Evolutionary conservation across 352 stramenopile species (phyloP), one percentile per base, ranked within the genome.

Genomic region (Pythium phragmitis): DNA sequence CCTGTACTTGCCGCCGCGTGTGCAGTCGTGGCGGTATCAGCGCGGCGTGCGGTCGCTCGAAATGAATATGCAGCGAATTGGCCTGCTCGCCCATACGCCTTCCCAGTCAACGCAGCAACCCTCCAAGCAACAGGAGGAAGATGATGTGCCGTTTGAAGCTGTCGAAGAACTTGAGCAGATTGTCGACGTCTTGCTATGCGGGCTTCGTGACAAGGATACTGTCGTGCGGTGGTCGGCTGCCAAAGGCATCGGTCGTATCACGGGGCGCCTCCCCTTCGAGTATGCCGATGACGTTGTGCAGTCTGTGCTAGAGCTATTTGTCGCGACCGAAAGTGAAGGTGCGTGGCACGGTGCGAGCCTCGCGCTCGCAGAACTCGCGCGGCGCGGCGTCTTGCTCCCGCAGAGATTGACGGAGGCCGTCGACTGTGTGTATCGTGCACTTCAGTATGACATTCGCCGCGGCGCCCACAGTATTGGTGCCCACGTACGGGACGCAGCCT

Each of bases 341-440:
- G 93, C 92, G 26, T 99, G 98, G 98, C 98, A 99, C 69, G 98
- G 98, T 13, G 96, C 89, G 13, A 99, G 97, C 74, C 77, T 99
- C 13, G 96, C 96, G 7, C 74, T 99, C 17, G 98, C 97, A 14
- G 97, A 99, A 67, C 75, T 99, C 28, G 89, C 96, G 39, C 85
- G 98, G 19, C 76, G 97, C 21, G 97, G 98, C 37, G 84, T 99
- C 4, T 77, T 99, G 17, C 75, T 99, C 5, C 97, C 98, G 0
- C 72, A 92, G 30, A 73, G 96, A 23, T 77, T 99, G 14, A 61
- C 77, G 12, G 86, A 98, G 50, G 92, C 98, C 3, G 87, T 98
- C 33, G 93, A 97, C 13, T 89, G 97, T 46, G 87, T 99, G 28
- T 79, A 94, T 5, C 79, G 84, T 53, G 93, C 91, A 6, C 67